phyloP scores from a whole-genome alignment of 2,329 filamentous ascomycete species.

The Trichoderma guizhouense region DNA sequence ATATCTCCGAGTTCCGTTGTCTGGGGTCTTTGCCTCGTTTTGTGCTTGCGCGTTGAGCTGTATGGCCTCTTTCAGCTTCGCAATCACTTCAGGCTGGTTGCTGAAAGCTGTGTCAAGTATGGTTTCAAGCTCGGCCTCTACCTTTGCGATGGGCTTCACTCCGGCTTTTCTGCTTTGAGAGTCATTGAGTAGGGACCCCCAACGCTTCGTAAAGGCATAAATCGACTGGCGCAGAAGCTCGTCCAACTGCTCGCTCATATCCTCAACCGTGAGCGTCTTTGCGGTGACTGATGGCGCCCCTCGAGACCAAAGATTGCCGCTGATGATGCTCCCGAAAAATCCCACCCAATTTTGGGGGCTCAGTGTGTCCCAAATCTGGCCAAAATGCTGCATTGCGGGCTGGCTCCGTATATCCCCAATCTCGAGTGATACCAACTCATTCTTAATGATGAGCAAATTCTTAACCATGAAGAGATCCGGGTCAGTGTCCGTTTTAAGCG shows the following conservation, averaged over 20 bases:
- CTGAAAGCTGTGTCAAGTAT: conserved; percentile 57
- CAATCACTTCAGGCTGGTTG: conserved; percentile 56
- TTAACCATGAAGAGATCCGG: conserved; percentile 90
- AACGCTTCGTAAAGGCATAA: conserved; percentile 60
- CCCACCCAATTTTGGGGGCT: conserved; percentile 56
- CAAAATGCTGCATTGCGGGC: conserved; percentile 56
- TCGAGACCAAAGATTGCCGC: conserved; percentile 50
- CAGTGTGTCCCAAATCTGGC: conserved; percentile 62
- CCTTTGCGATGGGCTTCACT: conserved; percentile 48
- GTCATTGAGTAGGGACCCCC: conserved; percentile 51
- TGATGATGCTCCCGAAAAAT: conserved; percentile 57
- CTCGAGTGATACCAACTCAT: conserved; percentile 92
- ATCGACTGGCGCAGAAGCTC: conserved; percentile 61
- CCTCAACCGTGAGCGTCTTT: conserved; percentile 46
- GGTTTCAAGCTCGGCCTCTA: conserved; percentile 55
- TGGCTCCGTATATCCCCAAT: conserved; percentile 67
- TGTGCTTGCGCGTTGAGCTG: conserved; percentile 54
- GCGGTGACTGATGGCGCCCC: conserved; percentile 35
- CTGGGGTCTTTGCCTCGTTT: conserved; percentile 40
- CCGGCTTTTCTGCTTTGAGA: conserved; percentile 46
- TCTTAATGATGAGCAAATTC: conserved; percentile 91
- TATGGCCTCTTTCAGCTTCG: conserved; percentile 60
- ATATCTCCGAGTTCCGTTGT: conserved; percentile 33
- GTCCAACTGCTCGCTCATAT: conserved; percentile 63
- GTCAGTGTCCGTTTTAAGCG: conserved; percentile 60